A percentile compares a stretch with the other conserved stretches of the same genome.
Conservation (phyloP, 2,329 filamentous ascomycete species). For the Iodosphaeria phyllophila region DNA sequence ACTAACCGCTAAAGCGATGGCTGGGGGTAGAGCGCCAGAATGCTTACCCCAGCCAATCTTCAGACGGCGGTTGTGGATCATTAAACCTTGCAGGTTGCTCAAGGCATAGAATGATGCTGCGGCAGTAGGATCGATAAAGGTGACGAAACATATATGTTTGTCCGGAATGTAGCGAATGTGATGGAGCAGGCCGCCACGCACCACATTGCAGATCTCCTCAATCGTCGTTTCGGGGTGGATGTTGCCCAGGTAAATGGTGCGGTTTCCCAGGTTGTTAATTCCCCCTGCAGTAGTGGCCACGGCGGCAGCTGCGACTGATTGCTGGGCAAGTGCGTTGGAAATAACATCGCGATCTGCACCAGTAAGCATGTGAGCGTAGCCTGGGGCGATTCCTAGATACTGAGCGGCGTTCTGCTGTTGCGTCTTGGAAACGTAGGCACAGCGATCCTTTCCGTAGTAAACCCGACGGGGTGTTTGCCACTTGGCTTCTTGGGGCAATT, state of each 20-base stretch:
- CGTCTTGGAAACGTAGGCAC: conserved; percentile 97
- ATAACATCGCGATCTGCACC: conserved; percentile 93
- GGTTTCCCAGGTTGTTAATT: conserved; percentile 92
- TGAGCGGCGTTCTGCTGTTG: conserved; percentile 98
- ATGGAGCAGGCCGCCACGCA: conserved; percentile 83
- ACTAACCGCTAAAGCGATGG: conserved; percentile 88
- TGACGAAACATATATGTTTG: conserved; percentile 99
- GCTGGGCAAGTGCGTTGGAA: conserved; percentile 87
- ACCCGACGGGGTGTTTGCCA: conserved; percentile 93
- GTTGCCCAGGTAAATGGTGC: conserved; percentile 95
- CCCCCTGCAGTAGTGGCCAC: conserved; percentile 93
- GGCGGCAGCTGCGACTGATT: conserved; percentile 90
- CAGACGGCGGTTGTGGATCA: conserved; percentile 95
- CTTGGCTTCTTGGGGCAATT: conserved; percentile 88
- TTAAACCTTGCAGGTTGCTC: conserved; percentile 90
- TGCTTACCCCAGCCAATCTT: conserved; percentile 99
- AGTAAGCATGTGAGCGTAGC: conserved; percentile 90
- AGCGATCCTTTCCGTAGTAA: conserved; percentile 97
- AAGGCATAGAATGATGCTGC: conserved; percentile 95
- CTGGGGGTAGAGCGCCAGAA: conserved; percentile 85
- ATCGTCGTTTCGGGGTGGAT: conserved; percentile 98
- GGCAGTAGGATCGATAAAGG: conserved; percentile 95
- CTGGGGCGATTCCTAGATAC: conserved; percentile 90
- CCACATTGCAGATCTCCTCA: conserved; percentile 98
- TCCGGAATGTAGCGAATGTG: conserved; percentile 98